Base-by-base conservation (phyloP, 768 basidiomycete genomes). In the Naematelia encephala region DNA sequence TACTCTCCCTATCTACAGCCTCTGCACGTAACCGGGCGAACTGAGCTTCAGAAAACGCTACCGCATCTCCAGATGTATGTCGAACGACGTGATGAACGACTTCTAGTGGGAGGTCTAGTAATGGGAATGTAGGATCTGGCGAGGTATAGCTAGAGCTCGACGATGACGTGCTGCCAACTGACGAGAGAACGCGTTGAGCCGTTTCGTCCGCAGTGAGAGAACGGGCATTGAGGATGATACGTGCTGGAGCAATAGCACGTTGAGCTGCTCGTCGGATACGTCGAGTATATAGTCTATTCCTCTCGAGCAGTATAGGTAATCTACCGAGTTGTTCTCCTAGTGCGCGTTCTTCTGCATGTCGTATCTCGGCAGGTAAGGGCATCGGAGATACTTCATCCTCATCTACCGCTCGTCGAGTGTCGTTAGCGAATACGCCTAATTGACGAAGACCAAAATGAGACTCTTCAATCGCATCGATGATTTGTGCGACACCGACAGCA, bases 71-170 rank as follows among this genome's bases (percentile, higher is more conserved):
- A 4, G 59, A 62, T 16, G 57, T 51, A 54, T 70, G 64, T 23
- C 61, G 42, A 3, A 68, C 51, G 25, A 73, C 63, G 5, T 64
- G 56, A 23, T 68, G 61, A 5, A 73, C 14, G 16, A 73, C 61
- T 44, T 73, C 71, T 42, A 52, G 48, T 10, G 71, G 71, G 22
- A 73, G 50, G 8, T 68, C 66, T 27, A 73, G 30, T 13, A 73
- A 11, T 16, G 56, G 58, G 49, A 73, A 73, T 3, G 50, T 5
- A 4, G 13, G 11, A n/a, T 3, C 10, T 4, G 30, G 30, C 3
- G 56, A 42, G 5, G 51, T 48, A 4, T 46, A 39, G 16, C 27
- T 48, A 4, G 46, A 39, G 16, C 27, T 46, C 1, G 59, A 30
- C 1, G 47, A 21, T 3, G 34, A 39, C 11, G 21, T 22, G 29